These are phyloP conservation scores for Phytophthora parvispora DNA, from an alignment of 352 stramenopile genomes.

Conservation along the genomic window DNA sequence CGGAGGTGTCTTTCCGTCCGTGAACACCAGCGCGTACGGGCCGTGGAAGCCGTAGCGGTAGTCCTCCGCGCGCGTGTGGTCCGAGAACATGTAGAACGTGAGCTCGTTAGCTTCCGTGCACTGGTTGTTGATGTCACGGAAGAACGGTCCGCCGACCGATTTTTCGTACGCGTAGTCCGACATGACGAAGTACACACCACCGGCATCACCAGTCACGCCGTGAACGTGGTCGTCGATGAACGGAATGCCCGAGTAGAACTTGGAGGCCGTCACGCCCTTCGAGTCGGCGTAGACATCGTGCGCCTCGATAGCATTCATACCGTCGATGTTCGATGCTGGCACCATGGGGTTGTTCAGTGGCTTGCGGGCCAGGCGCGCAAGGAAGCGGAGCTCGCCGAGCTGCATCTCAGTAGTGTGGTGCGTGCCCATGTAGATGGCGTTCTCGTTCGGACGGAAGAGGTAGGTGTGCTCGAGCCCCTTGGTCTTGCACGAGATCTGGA, in stretches of 20 bases:
- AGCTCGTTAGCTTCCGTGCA: constrained; percentile 60
- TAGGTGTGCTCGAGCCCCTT: constrained; percentile 59
- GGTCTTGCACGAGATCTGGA: constrained; percentile 54
- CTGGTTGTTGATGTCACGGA: constrained; percentile 75
- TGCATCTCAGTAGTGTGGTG: constrained; percentile 48
- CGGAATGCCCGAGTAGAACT: constrained; percentile 56
- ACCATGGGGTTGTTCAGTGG: constrained; percentile 49
- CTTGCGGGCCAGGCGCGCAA: constrained; percentile 47
- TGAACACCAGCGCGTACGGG: constrained; percentile 63
- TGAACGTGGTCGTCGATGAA: constrained; percentile 54
- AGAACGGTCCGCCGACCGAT: constrained; percentile 59
- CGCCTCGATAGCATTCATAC: constrained; percentile 48
- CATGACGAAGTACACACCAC: constrained; percentile 63
- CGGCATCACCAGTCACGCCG: constrained; percentile 47
- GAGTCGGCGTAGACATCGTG: constrained; percentile 51
- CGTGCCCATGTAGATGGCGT: constrained; percentile 69
- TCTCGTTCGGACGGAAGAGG: constrained; percentile 61
- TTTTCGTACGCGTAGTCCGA: constrained; percentile 59
- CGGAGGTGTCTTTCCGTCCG: constrained; percentile 36
- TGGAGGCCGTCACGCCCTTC: constrained; percentile 43
- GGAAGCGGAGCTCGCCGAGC: constrained; percentile 60
- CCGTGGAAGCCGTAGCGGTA: constrained; percentile 71
- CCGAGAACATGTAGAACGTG: constrained; percentile 70
- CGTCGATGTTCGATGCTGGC: constrained; percentile 41
- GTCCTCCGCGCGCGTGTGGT: constrained; percentile 60